phyloP scores from a whole-genome alignment of 2,329 filamentous ascomycete species.

The Colletotrichum sp. region DNA sequence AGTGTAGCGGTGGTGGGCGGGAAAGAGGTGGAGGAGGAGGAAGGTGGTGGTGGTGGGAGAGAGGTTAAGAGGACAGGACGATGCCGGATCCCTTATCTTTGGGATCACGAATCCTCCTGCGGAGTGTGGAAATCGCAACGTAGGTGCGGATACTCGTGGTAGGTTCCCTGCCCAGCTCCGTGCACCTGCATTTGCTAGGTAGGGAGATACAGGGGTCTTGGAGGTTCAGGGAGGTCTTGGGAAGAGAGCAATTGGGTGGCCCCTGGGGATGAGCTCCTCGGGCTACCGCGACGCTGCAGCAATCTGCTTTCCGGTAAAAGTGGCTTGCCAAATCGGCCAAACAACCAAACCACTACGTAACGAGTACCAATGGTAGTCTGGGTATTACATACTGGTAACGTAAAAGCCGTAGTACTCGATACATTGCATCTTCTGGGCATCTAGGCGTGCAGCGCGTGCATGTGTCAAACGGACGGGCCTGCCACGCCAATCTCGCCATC shows the following conservation, averaged over 20 bases:
- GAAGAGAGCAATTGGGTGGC: background rate
- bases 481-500: background rate
- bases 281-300: background rate
- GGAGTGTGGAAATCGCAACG: background rate
- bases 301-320: background rate
- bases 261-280: background rate
- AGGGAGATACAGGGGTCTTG: background rate
- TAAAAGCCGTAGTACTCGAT: background rate
- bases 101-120: conserved; percentile 3
- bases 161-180: background rate
- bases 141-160: background rate
- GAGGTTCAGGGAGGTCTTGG: background rate
- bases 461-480: background rate
- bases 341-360: background rate
- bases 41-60: background rate
- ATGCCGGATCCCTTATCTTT: conserved; percentile 13
- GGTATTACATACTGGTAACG: conserved; percentile 1
- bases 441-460: background rate
- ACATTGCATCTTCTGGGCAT: background rate
- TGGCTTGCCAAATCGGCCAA: background rate
- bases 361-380: background rate
- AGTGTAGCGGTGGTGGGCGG: background rate
- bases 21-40: background rate
- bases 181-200: background rate
- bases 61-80: background rate